Conservation (phyloP, 208 protist genomes). For the Leishmania major region DNA sequence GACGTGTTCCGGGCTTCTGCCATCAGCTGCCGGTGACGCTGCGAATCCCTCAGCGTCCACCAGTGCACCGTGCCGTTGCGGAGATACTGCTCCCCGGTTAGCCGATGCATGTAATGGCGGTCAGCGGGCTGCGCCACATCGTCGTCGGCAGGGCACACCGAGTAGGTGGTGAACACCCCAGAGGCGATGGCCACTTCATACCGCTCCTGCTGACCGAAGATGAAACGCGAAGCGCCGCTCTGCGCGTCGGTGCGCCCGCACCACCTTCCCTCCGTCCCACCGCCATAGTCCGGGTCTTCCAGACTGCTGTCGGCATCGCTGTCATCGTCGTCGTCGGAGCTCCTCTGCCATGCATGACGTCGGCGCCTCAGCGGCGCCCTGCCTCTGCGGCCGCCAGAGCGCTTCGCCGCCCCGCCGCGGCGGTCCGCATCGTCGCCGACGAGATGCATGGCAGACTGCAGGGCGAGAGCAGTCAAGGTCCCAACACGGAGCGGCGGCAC, state of each 20-base stretch:
- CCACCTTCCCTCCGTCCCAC: background rate
- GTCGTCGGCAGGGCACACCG: background rate
- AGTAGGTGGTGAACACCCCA: conserved; percentile 15
- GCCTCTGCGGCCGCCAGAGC: background rate
- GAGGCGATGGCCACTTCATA: conserved; percentile 19
- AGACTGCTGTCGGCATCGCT: background rate
- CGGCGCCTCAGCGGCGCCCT: background rate
- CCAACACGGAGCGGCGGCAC: conserved; percentile 19
- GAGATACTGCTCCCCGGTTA: conserved; percentile 7
- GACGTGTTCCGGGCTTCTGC: conserved; percentile 7
- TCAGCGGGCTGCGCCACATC: background rate
- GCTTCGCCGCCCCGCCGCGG: conserved; percentile 2
- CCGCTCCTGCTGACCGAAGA: background rate
- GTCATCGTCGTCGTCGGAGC: background rate
- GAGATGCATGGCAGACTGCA: conserved; percentile 3
- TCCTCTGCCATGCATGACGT: background rate
- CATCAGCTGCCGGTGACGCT: conserved; percentile 22
- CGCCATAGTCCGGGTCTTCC: background rate
- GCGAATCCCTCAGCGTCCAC: conserved; percentile 28
- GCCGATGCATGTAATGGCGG: background rate
- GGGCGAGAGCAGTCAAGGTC: conserved; percentile 8
- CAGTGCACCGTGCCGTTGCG: conserved; percentile 30
- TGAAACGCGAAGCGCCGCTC: background rate
- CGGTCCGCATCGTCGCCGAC: background rate
- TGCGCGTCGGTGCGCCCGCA: background rate